A percentile compares a stretch with the other conserved stretches of the same genome.
These are phyloP conservation scores for Linnemannia zychae DNA, from an alignment of 192 early-diverging fungal genomes.

Conservation along the genomic window DNA sequence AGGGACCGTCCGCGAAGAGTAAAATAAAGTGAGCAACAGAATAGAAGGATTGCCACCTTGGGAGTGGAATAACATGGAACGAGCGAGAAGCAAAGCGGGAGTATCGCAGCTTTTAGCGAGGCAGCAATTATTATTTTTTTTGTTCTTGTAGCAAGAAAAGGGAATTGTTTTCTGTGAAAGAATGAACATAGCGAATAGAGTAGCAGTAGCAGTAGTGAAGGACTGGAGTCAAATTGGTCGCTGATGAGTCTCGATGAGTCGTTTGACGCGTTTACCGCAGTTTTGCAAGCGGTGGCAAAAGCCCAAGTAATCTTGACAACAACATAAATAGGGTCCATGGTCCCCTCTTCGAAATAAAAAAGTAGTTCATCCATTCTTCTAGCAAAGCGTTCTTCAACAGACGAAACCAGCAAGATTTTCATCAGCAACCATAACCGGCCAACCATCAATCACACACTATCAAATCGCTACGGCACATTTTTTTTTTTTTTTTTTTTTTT, in stretches of 20 bases:
- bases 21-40: neutral
- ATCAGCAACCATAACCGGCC: neutral
- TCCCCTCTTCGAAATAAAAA: neutral
- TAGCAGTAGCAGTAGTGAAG: neutral
- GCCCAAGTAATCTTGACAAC: neutral
- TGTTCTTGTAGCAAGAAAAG: neutral
- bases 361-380: neutral
- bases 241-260: slow-evolving; percentile 52
- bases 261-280: slow-evolving; percentile 23
- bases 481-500: neutral
- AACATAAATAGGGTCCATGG: slow-evolving; percentile 1
- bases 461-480: neutral
- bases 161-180: neutral
- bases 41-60: neutral
- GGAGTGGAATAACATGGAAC: neutral
- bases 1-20: neutral
- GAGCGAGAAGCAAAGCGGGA: neutral
- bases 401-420: neutral
- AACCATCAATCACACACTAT: neutral
- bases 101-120: neutral
- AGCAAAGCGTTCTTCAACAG: neutral
- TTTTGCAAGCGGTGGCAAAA: neutral
- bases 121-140: neutral
- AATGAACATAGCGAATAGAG: neutral
- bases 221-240: neutral